Conservation (phyloP, 164 flowering plant species). For the Hamamelis virginiana region DNA sequence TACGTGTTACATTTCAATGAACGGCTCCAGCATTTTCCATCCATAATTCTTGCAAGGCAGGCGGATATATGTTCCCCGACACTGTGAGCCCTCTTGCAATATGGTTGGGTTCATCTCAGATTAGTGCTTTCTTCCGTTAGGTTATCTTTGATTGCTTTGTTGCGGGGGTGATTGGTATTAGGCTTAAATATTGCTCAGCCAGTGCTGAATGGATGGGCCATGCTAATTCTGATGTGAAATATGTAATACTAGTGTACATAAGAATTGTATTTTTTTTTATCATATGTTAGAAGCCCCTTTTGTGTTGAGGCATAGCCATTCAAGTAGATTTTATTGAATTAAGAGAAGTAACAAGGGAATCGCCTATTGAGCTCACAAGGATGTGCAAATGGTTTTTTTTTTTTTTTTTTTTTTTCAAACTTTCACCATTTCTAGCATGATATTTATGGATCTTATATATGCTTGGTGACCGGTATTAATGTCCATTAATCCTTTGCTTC, state of each 20-base stretch:
- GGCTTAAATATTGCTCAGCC: neutral
- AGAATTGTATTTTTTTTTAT: constrained; percentile 7
- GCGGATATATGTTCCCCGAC: too few relatives aligned
- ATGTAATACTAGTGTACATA: constrained; percentile 24
- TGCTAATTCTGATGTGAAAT: constrained; percentile 7
- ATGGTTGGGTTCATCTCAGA: neutral
- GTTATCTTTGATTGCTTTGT: neutral
- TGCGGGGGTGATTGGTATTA: too few relatives aligned
- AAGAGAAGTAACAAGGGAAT: neutral
- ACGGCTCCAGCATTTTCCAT: neutral
- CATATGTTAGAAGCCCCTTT: constrained; percentile 1
- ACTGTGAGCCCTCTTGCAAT: too few relatives aligned
- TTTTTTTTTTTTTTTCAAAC: too few relatives aligned
- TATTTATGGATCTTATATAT: too few relatives aligned
- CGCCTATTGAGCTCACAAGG: neutral
- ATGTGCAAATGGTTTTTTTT: too few relatives aligned
- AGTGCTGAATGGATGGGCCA: neutral
- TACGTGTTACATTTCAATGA: too few relatives aligned
- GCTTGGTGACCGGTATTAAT: too few relatives aligned
- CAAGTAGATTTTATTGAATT: neutral
- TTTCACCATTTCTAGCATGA: too few relatives aligned
- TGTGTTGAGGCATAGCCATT: neutral
- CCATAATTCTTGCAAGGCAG: neutral
- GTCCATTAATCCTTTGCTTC: too few relatives aligned
- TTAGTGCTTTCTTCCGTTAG: neutral